Percentiles rank a stretch among this genome's conserved stretches.
Evolutionary conservation across 805 yeast genomes (phyloP).

Genomic region (Tetrapisispora nanseiensis): DNA sequence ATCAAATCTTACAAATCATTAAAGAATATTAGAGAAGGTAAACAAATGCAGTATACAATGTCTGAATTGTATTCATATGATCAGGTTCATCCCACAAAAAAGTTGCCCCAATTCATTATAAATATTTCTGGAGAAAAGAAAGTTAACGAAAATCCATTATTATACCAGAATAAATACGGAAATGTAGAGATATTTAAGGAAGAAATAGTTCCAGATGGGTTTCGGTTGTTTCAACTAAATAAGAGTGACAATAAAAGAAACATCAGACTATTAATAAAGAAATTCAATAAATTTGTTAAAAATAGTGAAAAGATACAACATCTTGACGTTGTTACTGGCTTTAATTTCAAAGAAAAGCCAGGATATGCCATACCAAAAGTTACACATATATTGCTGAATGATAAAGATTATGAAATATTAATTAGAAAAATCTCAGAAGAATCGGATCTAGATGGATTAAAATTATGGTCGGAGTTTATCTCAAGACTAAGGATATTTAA

Average conservation of each 20-base stretch:
- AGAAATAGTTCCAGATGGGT: slow-evolving; percentile 15
- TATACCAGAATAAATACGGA: not conserved
- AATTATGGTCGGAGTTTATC: slow-evolving; percentile 10
- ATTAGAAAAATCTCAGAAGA: slow-evolving; percentile 1
- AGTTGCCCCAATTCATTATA: slow-evolving; percentile 5
- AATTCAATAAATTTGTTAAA: slow-evolving; percentile 7
- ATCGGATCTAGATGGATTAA: slow-evolving; percentile 6
- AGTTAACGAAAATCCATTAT: not conserved
- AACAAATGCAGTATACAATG: slow-evolving; percentile 7
- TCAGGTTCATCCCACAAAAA: slow-evolving; percentile 17
- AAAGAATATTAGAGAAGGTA: slow-evolving; percentile 5
- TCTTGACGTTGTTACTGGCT: slow-evolving; percentile 22
- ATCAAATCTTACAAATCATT: not conserved
- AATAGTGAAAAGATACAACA: slow-evolving; percentile 7
- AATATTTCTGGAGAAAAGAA: not conserved
- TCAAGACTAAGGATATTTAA: not conserved
- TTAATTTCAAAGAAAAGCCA: slow-evolving; percentile 18
- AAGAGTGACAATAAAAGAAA: not conserved
- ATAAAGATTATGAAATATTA: slow-evolving; percentile 7
- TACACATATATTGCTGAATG: slow-evolving; percentile 11
- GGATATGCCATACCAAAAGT: slow-evolving; percentile 21
- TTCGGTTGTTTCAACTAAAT: slow-evolving; percentile 3
- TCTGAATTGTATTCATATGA: slow-evolving; percentile 15
- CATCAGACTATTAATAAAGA: slow-evolving; percentile 5
- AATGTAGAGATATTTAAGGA: slow-evolving; percentile 2